A percentile compares a stretch with the other conserved stretches of the same genome.
These are phyloP conservation scores for Cladorrhinum sp. DNA, from an alignment of 2,329 filamentous ascomycete genomes.

Conservation along the genomic window DNA sequence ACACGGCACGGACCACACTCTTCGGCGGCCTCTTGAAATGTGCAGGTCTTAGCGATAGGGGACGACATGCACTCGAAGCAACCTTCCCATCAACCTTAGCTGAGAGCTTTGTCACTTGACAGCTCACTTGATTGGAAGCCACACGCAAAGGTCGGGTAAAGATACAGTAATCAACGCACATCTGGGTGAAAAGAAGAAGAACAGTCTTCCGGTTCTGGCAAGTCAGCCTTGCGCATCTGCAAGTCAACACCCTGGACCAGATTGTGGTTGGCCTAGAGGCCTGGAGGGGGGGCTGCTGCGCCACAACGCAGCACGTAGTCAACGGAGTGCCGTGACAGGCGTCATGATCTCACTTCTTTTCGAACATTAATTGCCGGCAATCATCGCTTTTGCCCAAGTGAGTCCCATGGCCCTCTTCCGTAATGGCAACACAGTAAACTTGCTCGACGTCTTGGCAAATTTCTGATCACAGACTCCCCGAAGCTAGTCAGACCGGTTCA, in stretches of 20 bases:
- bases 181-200: neutral
- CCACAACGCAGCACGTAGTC: neutral
- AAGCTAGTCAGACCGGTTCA: too few relatives aligned
- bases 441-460: too few relatives aligned
- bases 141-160: neutral
- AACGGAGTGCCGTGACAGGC: neutral
- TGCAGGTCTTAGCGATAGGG: neutral
- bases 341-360: neutral
- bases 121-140: neutral
- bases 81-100: neutral
- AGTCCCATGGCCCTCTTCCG: neutral
- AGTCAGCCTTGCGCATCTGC: neutral
- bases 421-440: neutral
- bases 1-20: neutral
- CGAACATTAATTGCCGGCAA: neutral
- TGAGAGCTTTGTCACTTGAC: neutral
- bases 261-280: too few relatives aligned
- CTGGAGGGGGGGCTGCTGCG: neutral
- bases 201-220: neutral
- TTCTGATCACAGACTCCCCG: too few relatives aligned
- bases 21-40: neutral
- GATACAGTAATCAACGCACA: neutral
- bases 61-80: neutral
- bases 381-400: neutral
- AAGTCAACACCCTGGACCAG: too few relatives aligned